These are phyloP conservation scores for Zygoascus sp. DNA, from an alignment of 1,139 yeast genomes.

Conservation along the genomic window DNA sequence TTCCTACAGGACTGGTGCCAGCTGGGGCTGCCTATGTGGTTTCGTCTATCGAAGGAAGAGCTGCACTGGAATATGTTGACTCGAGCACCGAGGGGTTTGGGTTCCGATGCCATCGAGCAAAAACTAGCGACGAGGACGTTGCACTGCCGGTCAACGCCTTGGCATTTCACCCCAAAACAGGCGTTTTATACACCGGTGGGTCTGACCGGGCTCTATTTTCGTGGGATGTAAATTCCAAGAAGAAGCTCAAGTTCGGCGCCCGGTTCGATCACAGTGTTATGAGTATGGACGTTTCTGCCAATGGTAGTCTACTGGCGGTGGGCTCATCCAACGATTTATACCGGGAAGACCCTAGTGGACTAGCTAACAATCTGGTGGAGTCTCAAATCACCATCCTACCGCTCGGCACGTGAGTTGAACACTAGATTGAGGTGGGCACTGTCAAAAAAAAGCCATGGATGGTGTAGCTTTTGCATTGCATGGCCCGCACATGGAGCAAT, in stretches of 20 bases:
- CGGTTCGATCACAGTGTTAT: conserved; percentile 50
- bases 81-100: conserved; percentile 57
- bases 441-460: too few species aligned
- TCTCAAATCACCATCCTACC: neutral
- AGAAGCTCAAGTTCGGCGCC: conserved; percentile 56
- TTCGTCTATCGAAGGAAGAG: conserved; percentile 84
- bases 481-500: too few species aligned
- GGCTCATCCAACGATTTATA: conserved; percentile 37
- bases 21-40: conserved; percentile 62
- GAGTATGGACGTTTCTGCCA: conserved; percentile 42
- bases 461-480: too few species aligned
- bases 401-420: too few species aligned
- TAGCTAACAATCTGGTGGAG: conserved; percentile 21
- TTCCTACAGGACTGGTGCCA: conserved; percentile 37
- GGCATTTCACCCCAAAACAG: conserved; percentile 46
- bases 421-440: too few species aligned
- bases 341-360: conserved; percentile 23
- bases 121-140: conserved; percentile 47
- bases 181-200: conserved; percentile 68
- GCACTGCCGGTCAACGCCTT: conserved; percentile 77
- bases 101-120: conserved; percentile 72
- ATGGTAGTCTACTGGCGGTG: conserved; percentile 45
- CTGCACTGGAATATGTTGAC: conserved; percentile 71
- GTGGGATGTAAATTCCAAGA: conserved; percentile 69
- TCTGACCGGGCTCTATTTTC: conserved; percentile 71